phyloP scores from a whole-genome alignment of 371 early-diverging fungal genomes.

The Synchytrium microbalum region DNA sequence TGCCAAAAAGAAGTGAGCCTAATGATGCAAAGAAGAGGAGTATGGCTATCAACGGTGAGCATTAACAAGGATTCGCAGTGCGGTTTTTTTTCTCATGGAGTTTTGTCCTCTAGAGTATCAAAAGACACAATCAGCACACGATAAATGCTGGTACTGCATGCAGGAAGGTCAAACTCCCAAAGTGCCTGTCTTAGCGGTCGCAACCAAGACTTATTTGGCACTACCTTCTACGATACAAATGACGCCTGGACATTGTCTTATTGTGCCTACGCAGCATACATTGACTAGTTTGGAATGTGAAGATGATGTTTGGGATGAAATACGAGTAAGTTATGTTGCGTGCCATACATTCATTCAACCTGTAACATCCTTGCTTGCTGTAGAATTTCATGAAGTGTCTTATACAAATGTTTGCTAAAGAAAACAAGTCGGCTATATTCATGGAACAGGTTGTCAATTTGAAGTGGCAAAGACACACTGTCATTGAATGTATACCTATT shows the following conservation, averaged over 20 bases:
- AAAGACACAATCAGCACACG: conserved; percentile 55
- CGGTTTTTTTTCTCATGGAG: conserved; percentile 6
- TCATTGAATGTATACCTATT: conserved; percentile 87
- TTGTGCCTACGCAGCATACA: conserved; percentile 82
- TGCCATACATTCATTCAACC: conserved; percentile 1
- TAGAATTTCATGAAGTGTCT: conserved; percentile 92
- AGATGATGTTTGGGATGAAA: conserved; percentile 89
- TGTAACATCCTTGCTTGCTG: background rate
- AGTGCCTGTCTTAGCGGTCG: conserved; percentile 69
- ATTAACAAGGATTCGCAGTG: background rate
- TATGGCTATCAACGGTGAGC: conserved; percentile 50
- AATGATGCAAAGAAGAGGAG: conserved; percentile 40
- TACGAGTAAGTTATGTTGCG: conserved; percentile 48
- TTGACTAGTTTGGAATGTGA: conserved; percentile 75
- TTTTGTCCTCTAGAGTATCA: conserved; percentile 49
- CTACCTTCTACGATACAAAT: conserved; percentile 68
- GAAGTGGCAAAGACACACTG: conserved; percentile 68
- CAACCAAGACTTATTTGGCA: conserved; percentile 68
- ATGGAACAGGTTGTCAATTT: conserved; percentile 78
- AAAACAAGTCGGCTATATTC: conserved; percentile 67
- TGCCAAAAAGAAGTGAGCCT: conserved; percentile 37
- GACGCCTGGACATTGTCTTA: conserved; percentile 77
- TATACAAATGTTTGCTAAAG: conserved; percentile 71
- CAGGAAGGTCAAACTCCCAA: conserved; percentile 59
- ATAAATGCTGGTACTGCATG: conserved; percentile 70